Evolutionary conservation across 2,329 filamentous ascomycete species (phyloP).

Genomic region (Colletotrichum noveboracense): DNA sequence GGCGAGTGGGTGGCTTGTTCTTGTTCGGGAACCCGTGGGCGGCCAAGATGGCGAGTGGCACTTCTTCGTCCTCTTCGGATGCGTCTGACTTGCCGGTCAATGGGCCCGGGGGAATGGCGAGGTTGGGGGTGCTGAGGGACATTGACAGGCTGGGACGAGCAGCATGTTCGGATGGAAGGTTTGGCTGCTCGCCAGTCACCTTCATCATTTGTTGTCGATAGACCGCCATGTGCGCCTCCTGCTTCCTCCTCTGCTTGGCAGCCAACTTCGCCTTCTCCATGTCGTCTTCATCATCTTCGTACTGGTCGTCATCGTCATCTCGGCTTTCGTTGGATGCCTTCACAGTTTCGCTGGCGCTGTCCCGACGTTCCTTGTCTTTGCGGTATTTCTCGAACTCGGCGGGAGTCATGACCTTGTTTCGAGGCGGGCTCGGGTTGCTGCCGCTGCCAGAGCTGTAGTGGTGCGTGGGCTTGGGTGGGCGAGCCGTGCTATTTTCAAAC

Average conservation of each 20-base stretch:
- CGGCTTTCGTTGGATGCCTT: slow-evolving; percentile 57
- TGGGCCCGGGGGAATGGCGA: slow-evolving; percentile 37
- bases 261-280: slow-evolving; percentile 75
- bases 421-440: slow-evolving; percentile 46
- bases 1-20: slow-evolving; percentile 73
- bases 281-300: slow-evolving; percentile 81
- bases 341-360: slow-evolving; percentile 44
- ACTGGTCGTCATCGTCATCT: slow-evolving; percentile 69
- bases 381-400: slow-evolving; percentile 85
- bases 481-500: slow-evolving; percentile 53
- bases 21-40: slow-evolving; percentile 88
- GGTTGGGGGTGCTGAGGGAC: slow-evolving; percentile 66
- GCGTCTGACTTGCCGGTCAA: slow-evolving; percentile 48
- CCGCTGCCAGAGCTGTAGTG: slow-evolving; percentile 25
- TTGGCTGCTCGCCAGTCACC: slow-evolving; percentile 76
- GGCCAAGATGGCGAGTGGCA: slow-evolving; percentile 84
- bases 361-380: slow-evolving; percentile 72
- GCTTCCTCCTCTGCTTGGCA: slow-evolving; percentile 80
- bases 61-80: slow-evolving; percentile 86
- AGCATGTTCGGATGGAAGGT: slow-evolving; percentile 55
- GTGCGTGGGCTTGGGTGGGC: slow-evolving; percentile 19
- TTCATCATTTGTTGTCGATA: slow-evolving; percentile 98
- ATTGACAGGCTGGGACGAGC: slow-evolving; percentile 60
- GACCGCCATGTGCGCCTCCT: slow-evolving; percentile 87
- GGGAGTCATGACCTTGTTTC: slow-evolving; percentile 87